Percentiles rank a stretch among this genome's conserved stretches.
These are phyloP conservation scores for Heliamphora pulchella DNA, from an alignment of 179 eudicot species.

Conservation along the genomic window DNA sequence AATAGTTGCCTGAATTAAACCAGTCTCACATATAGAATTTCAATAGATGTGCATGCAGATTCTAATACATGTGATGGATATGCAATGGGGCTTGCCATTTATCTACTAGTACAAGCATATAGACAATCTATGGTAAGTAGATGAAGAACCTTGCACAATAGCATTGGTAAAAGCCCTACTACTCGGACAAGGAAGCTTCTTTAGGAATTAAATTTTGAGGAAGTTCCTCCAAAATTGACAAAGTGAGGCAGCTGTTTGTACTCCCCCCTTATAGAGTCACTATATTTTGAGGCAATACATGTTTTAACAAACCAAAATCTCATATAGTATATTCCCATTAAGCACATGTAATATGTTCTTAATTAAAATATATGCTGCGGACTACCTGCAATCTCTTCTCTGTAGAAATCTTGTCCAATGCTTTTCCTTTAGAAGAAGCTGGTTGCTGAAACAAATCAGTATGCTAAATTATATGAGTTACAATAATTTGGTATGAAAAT, in stretches of 20 bases:
- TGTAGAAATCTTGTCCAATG: slow-evolving; percentile 18
- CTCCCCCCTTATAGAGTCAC: neutral
- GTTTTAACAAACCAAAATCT: neutral
- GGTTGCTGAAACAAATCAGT: slow-evolving; percentile 35
- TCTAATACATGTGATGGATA: neutral
- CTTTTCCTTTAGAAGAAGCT: slow-evolving; percentile 29
- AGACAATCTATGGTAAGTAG: neutral
- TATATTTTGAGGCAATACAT: neutral
- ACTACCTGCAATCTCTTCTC: slow-evolving; percentile 34
- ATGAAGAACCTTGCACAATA: neutral
- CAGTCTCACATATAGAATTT: too few species aligned
- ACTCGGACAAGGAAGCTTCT: neutral
- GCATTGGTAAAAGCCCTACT: neutral
- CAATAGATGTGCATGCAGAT: neutral
- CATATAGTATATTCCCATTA: neutral
- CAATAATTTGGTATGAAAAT: neutral
- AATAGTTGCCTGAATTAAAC: too few species aligned
- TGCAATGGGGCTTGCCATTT: neutral
- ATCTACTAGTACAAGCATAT: neutral
- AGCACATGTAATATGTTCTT: neutral
- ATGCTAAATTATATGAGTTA: neutral
- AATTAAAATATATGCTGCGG: neutral
- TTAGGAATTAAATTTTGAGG: neutral
- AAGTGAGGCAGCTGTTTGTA: neutral
- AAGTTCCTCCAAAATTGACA: neutral